These are phyloP conservation scores for Ceratocystis cacaofunesta DNA, from an alignment of 2,329 filamentous ascomycete species.

Conservation along the genomic window DNA sequence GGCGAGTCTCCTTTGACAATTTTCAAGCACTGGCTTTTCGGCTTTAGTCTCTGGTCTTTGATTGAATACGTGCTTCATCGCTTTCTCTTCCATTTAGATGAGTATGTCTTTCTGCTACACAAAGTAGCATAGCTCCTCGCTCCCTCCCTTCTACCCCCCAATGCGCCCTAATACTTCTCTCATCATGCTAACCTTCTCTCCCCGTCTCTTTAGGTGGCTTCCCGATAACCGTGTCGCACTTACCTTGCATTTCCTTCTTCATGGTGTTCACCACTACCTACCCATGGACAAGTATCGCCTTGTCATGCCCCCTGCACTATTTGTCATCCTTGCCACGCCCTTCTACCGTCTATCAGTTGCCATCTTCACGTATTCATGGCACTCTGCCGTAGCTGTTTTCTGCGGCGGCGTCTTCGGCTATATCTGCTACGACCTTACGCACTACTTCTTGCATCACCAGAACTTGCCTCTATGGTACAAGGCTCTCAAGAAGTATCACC, in stretches of 20 bases:
- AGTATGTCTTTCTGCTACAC: conserved; percentile 40
- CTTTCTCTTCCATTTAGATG: conserved; percentile 85
- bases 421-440: conserved; percentile 89
- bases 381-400: conserved; percentile 61
- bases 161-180: not conserved
- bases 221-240: conserved; percentile 83
- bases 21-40: conserved; percentile 49
- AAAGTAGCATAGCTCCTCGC: not conserved
- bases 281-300: conserved; percentile 98
- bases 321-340: conserved; percentile 65
- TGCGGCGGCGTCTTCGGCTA: conserved; percentile 92
- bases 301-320: conserved; percentile 90
- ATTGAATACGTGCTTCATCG: conserved; percentile 82
- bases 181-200: not conserved
- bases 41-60: conserved; percentile 71
- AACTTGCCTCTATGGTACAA: conserved; percentile 84
- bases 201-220: conserved; percentile 45
- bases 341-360: conserved; percentile 85
- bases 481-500: conserved; percentile 89
- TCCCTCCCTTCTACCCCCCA: not conserved
- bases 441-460: conserved; percentile 96
- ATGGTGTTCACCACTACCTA: conserved; percentile 94
- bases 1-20: conserved; percentile 36
- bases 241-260: conserved; percentile 80
- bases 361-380: conserved; percentile 75